Evolutionary conservation across 164 flowering plant species (phyloP), one percentile per base, ranked within the genome.

Genomic region (Chimonanthus salicifolius): DNA sequence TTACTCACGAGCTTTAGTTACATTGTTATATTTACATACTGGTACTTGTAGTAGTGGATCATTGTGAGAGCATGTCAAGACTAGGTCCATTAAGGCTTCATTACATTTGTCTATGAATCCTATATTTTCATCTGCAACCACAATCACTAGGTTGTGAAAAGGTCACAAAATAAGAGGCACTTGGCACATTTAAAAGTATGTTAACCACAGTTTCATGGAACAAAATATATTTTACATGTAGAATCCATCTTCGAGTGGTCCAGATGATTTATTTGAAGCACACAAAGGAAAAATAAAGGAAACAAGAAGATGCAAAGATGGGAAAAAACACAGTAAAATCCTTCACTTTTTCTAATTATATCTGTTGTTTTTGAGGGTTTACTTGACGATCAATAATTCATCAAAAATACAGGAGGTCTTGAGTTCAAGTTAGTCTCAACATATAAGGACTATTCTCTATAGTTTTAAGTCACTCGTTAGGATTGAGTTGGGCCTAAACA

Each of bases 61-160:
- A 74, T 86, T 86, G 76, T 90, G 94, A 45, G 89, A 87, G 71
- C 94, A 96, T 46, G 94, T 91, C 78, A 90, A 74, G 49, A 89
- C 66, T 73, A 90, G 74, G 75, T 87, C 96, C 20, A 80, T 78
- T 43, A 89, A 67, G 62, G 79, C 84, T 79, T 90, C 92, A 74
- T 88, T 89, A 13, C 81, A 80, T 67, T 76, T 51, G 74, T 77
- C 51, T 47, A 88, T 47, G 71, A 85, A 80, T 78, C 79, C 80
- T 62, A 87, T 76, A 71, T 82, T 82, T 47, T 80, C 80, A 76
- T 81, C 94, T 95, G 87, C 74, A 80, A 9, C 47, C 2, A 63
- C 5, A 62, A 4, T 62, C 47, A 67, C 49, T 47, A 43, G 63
- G 13, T 44, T 58, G 70, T 54, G 11, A 70, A 68, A 75, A 44